A percentile compares a stretch with the other conserved stretches of the same genome.
Evolutionary conservation across 1,284 basidiomycete species (phyloP).

Genomic region (Ustilago shanxiensis): DNA sequence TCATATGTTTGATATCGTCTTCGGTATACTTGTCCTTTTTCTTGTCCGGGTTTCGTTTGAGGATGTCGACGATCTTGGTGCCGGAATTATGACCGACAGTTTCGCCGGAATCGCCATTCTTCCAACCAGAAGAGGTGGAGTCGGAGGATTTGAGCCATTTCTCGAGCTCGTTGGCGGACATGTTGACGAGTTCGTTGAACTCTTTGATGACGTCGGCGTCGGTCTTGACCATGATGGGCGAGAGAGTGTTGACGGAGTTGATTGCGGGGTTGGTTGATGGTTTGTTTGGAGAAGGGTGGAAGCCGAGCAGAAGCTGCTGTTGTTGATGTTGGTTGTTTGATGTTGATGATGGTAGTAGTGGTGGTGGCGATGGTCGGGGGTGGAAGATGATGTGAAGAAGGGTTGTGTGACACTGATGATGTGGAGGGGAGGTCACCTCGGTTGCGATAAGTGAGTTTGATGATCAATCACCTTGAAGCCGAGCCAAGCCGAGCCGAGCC

Average conservation of each 20-base stretch:
- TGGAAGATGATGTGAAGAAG: no score
- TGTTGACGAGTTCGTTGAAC: conserved; percentile 69
- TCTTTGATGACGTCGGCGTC: conserved; percentile 60
- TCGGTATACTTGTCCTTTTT: conserved; percentile 64
- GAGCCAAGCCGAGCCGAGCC: no score
- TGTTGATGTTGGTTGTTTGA: no score
- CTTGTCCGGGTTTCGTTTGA: conserved; percentile 67
- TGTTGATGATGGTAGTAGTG: no score
- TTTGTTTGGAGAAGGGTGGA: neutral
- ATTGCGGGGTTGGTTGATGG: conserved; percentile 1
- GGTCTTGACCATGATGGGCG: conserved; percentile 53
- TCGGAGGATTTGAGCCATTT: conserved; percentile 66
- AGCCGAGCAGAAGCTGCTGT: neutral
- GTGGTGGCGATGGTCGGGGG: neutral
- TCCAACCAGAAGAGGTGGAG: conserved; percentile 56
- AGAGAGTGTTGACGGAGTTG: conserved; percentile 1
- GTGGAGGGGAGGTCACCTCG: no score
- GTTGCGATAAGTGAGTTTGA: no score
- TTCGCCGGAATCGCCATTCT: conserved; percentile 57
- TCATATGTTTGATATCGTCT: conserved; percentile 68
- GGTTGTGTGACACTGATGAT: no score
- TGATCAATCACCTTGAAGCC: no score
- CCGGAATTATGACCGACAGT: conserved; percentile 64
- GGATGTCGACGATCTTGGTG: conserved; percentile 65
- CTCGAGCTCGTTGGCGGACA: conserved; percentile 63